Evolutionary conservation across 2,329 filamentous ascomycete species (phyloP).

Genomic region (Fusarium marasasianum): DNA sequence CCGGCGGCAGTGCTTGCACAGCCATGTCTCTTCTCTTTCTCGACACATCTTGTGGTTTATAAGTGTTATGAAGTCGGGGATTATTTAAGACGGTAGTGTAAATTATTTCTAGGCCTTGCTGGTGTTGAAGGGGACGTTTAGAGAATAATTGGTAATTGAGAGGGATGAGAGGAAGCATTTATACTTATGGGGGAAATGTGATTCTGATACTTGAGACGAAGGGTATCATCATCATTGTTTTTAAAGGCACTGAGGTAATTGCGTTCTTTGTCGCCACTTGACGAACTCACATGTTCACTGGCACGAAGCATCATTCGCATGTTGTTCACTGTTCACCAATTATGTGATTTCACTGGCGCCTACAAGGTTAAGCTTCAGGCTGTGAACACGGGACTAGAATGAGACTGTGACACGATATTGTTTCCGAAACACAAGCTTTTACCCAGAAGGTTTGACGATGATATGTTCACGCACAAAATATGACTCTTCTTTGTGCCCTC

Average conservation of each 20-base stretch:
- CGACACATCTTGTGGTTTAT: background rate
- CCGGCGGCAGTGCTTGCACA: background rate
- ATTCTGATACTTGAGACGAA: background rate
- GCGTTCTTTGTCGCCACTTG: background rate
- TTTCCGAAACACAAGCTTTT: background rate
- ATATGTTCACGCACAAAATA: too few relatives aligned
- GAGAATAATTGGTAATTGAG: rapidly evolving
- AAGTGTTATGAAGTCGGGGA: too few relatives aligned
- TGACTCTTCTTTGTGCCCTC: too few relatives aligned
- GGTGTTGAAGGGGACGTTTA: rapidly evolving
- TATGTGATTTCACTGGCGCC: background rate
- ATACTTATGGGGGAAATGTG: background rate
- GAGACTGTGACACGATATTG: background rate
- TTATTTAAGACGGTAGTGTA: background rate
- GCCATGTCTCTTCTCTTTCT: background rate
- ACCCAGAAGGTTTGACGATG: rapidly evolving
- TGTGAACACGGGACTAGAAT: background rate
- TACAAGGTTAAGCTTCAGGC: background rate
- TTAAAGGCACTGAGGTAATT: background rate
- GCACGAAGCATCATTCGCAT: rapidly evolving
- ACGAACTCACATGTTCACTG: background rate
- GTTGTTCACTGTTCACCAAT: background rate
- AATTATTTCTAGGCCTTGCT: background rate
- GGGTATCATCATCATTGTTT: background rate
- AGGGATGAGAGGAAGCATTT: background rate